Evolutionary conservation across 129 eudicot genomes (phyloP).

Genomic region (Logfia minima): DNA sequence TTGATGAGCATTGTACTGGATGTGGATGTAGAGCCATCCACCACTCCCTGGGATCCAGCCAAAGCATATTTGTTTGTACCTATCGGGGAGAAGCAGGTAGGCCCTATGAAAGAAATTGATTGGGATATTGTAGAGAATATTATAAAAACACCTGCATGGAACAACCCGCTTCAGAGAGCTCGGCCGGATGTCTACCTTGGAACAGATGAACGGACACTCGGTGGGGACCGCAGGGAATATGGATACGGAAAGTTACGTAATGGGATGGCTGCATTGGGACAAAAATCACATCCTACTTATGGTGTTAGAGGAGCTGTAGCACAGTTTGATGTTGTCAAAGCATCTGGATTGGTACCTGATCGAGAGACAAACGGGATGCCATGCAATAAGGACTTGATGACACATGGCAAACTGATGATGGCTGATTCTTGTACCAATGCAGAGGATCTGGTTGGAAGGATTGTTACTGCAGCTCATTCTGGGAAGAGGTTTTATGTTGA

Average conservation of each 20-base stretch:
- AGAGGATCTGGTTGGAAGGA: conserved; percentile 79
- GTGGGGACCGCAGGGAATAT: conserved; percentile 94
- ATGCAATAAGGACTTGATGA: conserved; percentile 35
- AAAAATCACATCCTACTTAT: conserved; percentile 87
- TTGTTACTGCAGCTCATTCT: conserved; percentile 98
- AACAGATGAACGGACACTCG: conserved; percentile 87
- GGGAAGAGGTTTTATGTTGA: conserved; percentile 97
- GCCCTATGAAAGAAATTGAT: conserved; percentile 58
- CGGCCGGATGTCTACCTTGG: conserved; percentile 98
- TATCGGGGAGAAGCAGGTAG: conserved; percentile 33
- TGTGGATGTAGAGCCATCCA: conserved; percentile 97
- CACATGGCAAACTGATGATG: conserved; percentile 65
- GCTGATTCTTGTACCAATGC: conserved; percentile 71
- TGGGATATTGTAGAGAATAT: conserved; percentile 65
- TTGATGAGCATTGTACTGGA: conserved; percentile 97
- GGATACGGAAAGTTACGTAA: conserved; percentile 90
- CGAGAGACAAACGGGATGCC: conserved; percentile 39
- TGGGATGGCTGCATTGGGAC: conserved; percentile 82
- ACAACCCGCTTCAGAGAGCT: conserved; percentile 93
- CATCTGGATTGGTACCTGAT: conserved; percentile 83
- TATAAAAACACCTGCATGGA: conserved; percentile 73
- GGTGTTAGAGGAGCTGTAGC: conserved; percentile 99
- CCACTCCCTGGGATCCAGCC: conserved; percentile 96
- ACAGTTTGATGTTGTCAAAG: conserved; percentile 89
- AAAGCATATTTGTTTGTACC: conserved; percentile 96